A percentile compares a stretch with the other conserved stretches of the same genome.
Evolutionary conservation across 1,284 basidiomycete genomes (phyloP).

Genomic region (Erythrobasidium hasegawianum): DNA sequence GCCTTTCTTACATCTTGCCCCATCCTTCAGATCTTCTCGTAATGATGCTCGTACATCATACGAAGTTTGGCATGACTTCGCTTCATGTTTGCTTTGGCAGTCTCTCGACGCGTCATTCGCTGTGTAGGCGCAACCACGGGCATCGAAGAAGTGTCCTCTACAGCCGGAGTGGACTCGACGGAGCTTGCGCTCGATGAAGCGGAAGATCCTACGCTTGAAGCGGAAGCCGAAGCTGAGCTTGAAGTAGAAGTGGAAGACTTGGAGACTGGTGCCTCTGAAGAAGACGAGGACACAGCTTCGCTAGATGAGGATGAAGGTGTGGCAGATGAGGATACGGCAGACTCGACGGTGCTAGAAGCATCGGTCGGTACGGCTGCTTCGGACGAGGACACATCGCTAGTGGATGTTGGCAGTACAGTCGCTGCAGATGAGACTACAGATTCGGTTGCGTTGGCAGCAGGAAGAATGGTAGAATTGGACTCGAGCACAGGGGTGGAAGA

Average conservation of each 20-base stretch:
- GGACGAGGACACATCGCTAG: background rate
- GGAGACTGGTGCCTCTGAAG: too few species aligned
- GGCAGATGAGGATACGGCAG: background rate
- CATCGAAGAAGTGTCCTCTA: too few species aligned
- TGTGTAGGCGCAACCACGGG: background rate
- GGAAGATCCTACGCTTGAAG: too few species aligned
- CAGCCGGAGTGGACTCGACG: too few species aligned
- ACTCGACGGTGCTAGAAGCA: slow-evolving; percentile 6
- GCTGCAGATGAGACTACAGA: background rate
- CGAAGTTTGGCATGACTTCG: slow-evolving; percentile 9
- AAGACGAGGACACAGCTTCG: background rate
- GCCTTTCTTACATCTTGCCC: background rate
- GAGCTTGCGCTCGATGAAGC: too few species aligned
- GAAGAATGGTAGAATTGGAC: slow-evolving; percentile 16
- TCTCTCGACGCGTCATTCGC: background rate
- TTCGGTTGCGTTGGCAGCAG: slow-evolving; percentile 5
- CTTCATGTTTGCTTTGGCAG: background rate
- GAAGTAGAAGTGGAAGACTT: too few species aligned
- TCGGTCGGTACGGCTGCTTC: background rate
- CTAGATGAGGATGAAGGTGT: background rate
- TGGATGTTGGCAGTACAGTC: background rate
- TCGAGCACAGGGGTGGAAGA: background rate
- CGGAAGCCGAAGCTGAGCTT: too few species aligned
- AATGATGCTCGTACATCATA: slow-evolving; percentile 10
- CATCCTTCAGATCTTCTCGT: slow-evolving; percentile 4